These are phyloP conservation scores for Rhipidocladum racemiflorum DNA, from an alignment of 176 grass and related monocot genomes.

Conservation along the genomic window DNA sequence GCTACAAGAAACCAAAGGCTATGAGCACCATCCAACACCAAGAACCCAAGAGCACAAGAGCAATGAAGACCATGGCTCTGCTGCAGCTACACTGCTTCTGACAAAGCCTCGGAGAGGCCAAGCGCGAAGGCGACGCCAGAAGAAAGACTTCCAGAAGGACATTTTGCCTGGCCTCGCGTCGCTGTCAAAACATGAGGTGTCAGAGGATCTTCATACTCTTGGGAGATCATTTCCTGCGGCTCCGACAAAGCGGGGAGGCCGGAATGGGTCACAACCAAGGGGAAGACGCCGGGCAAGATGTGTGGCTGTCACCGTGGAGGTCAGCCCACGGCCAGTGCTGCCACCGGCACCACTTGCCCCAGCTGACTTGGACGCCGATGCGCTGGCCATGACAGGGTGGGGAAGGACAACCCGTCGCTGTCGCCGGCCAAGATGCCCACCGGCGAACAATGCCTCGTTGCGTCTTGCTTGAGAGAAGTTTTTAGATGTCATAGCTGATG, in stretches of 20 bases:
- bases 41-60: constrained; percentile 21
- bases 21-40: background rate
- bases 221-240: constrained; percentile 33
- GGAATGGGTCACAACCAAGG: constrained; percentile 25
- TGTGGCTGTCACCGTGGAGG: constrained; percentile 9
- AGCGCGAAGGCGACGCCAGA: constrained; percentile 38
- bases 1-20: constrained; percentile 45
- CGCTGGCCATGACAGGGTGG: constrained; percentile 45
- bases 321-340: background rate
- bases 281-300: constrained; percentile 32
- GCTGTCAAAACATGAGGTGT: constrained; percentile 52
- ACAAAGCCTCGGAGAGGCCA: constrained; percentile 48
- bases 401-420: constrained; percentile 75
- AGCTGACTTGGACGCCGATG: constrained; percentile 35
- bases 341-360: background rate
- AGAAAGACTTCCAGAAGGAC: constrained; percentile 57
- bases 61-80: constrained; percentile 21
- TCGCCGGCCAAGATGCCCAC: constrained; percentile 50
- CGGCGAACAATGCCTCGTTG: constrained; percentile 39
- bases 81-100: constrained; percentile 20
- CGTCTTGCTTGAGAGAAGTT: constrained; percentile 35
- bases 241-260: constrained; percentile 30
- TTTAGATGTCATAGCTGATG: constrained; percentile 39
- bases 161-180: constrained; percentile 46
- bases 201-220: constrained; percentile 57